Percentiles rank a stretch among this genome's conserved stretches.
Evolutionary conservation across 352 stramenopile genomes (phyloP).

Genomic region (Pythium insidiosum): DNA sequence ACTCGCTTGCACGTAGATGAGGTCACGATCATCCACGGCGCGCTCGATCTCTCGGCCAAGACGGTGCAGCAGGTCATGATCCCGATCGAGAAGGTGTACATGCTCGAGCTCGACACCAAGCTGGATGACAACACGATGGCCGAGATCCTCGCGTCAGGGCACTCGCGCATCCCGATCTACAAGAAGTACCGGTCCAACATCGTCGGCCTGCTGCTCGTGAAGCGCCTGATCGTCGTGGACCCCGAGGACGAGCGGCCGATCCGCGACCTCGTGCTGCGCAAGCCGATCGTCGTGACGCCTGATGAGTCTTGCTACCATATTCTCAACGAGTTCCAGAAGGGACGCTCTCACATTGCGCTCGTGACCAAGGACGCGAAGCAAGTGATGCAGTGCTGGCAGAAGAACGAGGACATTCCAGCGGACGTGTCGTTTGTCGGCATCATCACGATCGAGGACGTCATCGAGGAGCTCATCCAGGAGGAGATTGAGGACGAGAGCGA

Average conservation of each 20-base stretch:
- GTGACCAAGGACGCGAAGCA: slow-evolving; percentile 45
- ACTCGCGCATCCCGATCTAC: slow-evolving; percentile 88
- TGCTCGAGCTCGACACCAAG: slow-evolving; percentile 73
- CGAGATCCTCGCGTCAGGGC: slow-evolving; percentile 79
- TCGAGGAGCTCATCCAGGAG: slow-evolving; percentile 88
- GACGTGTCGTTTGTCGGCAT: slow-evolving; percentile 73
- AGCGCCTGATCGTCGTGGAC: slow-evolving; percentile 87
- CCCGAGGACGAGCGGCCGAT: slow-evolving; percentile 65
- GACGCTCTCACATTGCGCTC: slow-evolving; percentile 75
- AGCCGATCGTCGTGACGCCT: slow-evolving; percentile 78
- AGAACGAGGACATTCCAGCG: slow-evolving; percentile 25
- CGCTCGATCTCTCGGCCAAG: slow-evolving; percentile 83
- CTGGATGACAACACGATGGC: slow-evolving; percentile 68
- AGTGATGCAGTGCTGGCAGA: slow-evolving; percentile 51
- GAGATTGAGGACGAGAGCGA: slow-evolving; percentile 89
- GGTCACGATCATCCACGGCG: slow-evolving; percentile 90
- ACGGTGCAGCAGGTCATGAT: slow-evolving; percentile 87
- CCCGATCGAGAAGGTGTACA: slow-evolving; percentile 79
- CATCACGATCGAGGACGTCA: slow-evolving; percentile 88
- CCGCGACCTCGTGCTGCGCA: slow-evolving; percentile 49
- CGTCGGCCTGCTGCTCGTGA: slow-evolving; percentile 81
- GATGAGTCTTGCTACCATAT: slow-evolving; percentile 81
- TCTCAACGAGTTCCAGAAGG: slow-evolving; percentile 90
- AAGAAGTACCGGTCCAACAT: slow-evolving; percentile 60
- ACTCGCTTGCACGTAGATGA: slow-evolving; percentile 77